Evolutionary conservation across 495 filamentous ascomycete genomes (phyloP), one percentile per base, ranked within the genome.

Genomic region (Pseudevernia furfuracea): DNA sequence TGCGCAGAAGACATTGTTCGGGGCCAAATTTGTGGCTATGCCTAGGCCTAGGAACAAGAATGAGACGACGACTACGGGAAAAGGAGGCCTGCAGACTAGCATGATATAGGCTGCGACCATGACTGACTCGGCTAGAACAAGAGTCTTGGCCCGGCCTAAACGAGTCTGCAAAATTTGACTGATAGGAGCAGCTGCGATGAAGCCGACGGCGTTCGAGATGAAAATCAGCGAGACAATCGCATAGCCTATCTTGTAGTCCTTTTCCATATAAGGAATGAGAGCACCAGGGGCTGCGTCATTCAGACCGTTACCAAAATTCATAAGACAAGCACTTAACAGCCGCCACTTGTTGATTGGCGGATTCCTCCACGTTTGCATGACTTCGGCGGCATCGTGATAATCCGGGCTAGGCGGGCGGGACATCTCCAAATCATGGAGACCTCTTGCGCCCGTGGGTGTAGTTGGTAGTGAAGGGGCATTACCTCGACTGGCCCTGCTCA

Each of bases 141-240:
- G 77, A 36, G 81, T 79, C 61, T 79, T 85, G 0, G 84, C 84
- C 25, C 87, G 82, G 14, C 90, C 89, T 1, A 92, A 66, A 34
- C 78, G 76, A 8, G 68, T 61, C 3, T 82, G 77, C 15, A 85
- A 73, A 41, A 69, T 52, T 69, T 87, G 82, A 44, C 85, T 82
- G 65, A 85, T 77, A 32, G 87, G 84, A 3, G 89, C 89, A 5
- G 87, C 87, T 52, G 80, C 69, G 69, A 92, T 85, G 76, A 91
- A 95, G 28, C 90, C 90, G 21, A 87, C 59, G 0, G 91, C 90
- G 67, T 89, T 89, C 48, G 85, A 79, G 34, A 96, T 81, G 78
- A 92, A 94, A 69, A 96, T 86, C 11, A 92, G 74, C 15, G 89
- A 90, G 32, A 92, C 86, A 30, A 89, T 70, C 9, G 87, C 84